Conservation (phyloP, 768 basidiomycete genomes). For the Pulveroboletus ravenelii region DNA sequence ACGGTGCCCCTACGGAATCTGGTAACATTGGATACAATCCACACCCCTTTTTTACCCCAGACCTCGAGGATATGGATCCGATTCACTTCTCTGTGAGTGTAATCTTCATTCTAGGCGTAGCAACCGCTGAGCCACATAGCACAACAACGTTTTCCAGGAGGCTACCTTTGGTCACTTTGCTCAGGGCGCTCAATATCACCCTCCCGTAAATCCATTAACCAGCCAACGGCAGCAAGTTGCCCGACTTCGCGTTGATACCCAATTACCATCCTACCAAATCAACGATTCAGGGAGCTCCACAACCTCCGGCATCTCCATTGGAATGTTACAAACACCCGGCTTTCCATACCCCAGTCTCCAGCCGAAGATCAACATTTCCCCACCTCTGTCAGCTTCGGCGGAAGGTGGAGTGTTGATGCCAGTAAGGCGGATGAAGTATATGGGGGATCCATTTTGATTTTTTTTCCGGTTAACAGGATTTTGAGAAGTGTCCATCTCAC, state of each 20-base stretch:
- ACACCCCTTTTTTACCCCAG: background rate
- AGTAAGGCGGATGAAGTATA: slow-evolving; percentile 6
- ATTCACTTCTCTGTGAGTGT: slow-evolving; percentile 11
- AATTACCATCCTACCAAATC: slow-evolving; percentile 1
- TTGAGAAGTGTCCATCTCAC: slow-evolving; percentile 4
- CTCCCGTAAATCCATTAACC: background rate
- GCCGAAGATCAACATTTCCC: slow-evolving; percentile 3
- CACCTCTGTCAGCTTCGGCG: slow-evolving; percentile 10
- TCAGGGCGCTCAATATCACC: background rate
- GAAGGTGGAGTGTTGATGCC: slow-evolving; percentile 1
- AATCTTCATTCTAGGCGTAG: background rate
- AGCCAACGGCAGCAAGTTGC: slow-evolving; percentile 6
- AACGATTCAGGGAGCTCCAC: slow-evolving; percentile 17
- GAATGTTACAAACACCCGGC: slow-evolving; percentile 9
- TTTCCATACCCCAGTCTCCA: background rate
- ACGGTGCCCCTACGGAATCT: background rate
- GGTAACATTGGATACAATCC: background rate
- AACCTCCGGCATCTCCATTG: slow-evolving; percentile 10
- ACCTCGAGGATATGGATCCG: background rate
- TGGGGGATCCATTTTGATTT: background rate
- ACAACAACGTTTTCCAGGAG: background rate
- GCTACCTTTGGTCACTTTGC: background rate
- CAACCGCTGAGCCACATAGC: slow-evolving; percentile 8
- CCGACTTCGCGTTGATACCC: slow-evolving; percentile 21
- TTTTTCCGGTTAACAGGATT: slow-evolving; percentile 10